Conservation (phyloP, 345 rosid genomes). For the Laguncularia racemosa region DNA sequence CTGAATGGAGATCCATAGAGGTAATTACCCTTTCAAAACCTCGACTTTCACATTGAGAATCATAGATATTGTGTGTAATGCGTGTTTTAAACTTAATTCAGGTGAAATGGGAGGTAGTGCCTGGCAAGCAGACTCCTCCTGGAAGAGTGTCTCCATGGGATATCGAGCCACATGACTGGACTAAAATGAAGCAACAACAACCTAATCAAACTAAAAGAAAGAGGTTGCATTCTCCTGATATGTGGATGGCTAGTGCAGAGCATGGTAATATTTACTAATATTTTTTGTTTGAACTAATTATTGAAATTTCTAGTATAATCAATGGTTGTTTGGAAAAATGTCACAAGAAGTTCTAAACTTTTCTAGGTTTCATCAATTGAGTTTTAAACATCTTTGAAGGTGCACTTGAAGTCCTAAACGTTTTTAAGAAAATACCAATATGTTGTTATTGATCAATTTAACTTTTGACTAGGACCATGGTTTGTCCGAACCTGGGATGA, state of each 20-base stretch:
- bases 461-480: too few species aligned
- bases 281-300: too few species aligned
- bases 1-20: constrained; percentile 57
- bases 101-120: constrained; percentile 48
- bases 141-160: constrained; percentile 51
- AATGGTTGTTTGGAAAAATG: constrained; percentile 24
- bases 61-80: background rate
- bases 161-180: constrained; percentile 23
- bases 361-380: too few species aligned
- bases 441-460: background rate
- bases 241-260: constrained; percentile 3
- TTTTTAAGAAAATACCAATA: too few species aligned
- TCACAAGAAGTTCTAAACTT: too few species aligned
- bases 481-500: too few species aligned
- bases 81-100: constrained; percentile 5
- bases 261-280: too few species aligned
- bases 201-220: constrained; percentile 13
- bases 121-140: constrained; percentile 14
- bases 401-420: too few species aligned
- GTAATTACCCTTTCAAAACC: constrained; percentile 16
- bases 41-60: background rate
- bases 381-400: too few species aligned
- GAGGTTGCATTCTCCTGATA: constrained; percentile 16
- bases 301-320: constrained; percentile 11
- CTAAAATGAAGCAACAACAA: constrained; percentile 15